Base-by-base conservation (phyloP, 1,284 basidiomycete species). In the Ustilago curta region DNA sequence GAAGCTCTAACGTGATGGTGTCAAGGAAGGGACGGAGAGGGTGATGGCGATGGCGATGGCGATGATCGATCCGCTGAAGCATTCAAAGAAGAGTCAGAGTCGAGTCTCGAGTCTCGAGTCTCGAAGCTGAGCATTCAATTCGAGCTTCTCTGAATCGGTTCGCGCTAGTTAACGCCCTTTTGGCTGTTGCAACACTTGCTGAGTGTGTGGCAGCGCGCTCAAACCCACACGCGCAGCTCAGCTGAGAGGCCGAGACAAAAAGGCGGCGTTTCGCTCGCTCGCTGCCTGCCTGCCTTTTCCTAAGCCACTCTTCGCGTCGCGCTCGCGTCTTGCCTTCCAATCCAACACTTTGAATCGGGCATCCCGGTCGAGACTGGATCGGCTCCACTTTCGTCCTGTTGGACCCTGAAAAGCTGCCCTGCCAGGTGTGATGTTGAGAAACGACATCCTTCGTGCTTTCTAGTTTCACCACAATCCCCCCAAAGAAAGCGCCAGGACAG, bases 271-370 rank as follows among this genome's bases (percentile, higher is more conserved):
- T 18, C 25, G 18, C 35, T 37, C 35, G 49, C 29, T 51, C 29
- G 52, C 57, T 61, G 48, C 31, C 27, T 6, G 35, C 11, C 57
- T 61, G 48, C 31, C 27, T 6, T 49, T 19, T 23, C n/a, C 16
- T 16, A 40, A 31, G 27, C 35, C 50, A 47, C 51, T 60, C 31
- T 70, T 70, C 67, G 67, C 67, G 67, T 56, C 67, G 67, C 67
- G 67, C 60, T 63, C 60, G 60, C 61, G 60, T 70, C 51, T 43
- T 11, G 11, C 11, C 35, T 11, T 23, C 31, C 3, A 29, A 29
- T 32, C 48, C 64, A 60, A 67, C 64, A 67, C 64, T 54, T 35
- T 42, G 16, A 4, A 53, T 53, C 42, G 42, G 53, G 53, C 14
- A 8, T 14, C n/a, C 29, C 25, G 19, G 14, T n/a, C 23, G 8